Evolutionary conservation across 108 stramenopile species (phyloP).

Genomic region (Nannochloropsis oceanica): DNA sequence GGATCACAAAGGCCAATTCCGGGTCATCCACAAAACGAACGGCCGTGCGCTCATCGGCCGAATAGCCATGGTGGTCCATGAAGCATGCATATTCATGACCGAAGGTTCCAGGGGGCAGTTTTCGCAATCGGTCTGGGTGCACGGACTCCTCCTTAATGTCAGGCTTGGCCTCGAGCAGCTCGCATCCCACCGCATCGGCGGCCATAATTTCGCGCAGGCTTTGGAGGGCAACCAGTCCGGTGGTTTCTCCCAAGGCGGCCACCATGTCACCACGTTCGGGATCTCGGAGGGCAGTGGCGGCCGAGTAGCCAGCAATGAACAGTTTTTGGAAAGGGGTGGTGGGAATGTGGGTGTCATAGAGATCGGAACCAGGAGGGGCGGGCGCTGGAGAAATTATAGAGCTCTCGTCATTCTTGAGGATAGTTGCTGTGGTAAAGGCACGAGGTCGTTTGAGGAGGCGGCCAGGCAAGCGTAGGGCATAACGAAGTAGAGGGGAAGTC

Average conservation of each 20-base stretch:
- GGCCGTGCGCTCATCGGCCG: constrained; percentile 51
- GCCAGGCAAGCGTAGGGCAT: too few species aligned
- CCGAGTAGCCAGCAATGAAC: constrained; percentile 52
- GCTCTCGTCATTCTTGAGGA: too few species aligned
- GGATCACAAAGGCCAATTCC: constrained; percentile 77
- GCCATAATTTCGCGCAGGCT: constrained; percentile 35
- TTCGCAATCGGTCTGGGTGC: not conserved
- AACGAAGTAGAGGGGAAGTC: too few species aligned
- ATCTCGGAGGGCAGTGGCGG: constrained; percentile 57
- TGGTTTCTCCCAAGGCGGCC: constrained; percentile 79
- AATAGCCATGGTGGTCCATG: constrained; percentile 59
- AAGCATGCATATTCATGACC: constrained; percentile 71
- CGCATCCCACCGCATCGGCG: constrained; percentile 19
- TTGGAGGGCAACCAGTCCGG: constrained; percentile 46
- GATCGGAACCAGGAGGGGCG: not conserved
- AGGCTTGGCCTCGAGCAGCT: constrained; percentile 2
- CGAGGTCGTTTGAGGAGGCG: too few species aligned
- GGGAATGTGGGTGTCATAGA: constrained; percentile 17
- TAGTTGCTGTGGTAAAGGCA: too few species aligned
- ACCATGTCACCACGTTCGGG: constrained; percentile 81
- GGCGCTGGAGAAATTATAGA: too few species aligned
- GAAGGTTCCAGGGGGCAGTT: constrained; percentile 46
- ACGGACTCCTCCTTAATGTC: constrained; percentile 14
- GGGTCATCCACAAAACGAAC: constrained; percentile 58
- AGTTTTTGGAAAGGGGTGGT: constrained; percentile 13